phyloP scores from a whole-genome alignment of 2,329 filamentous ascomycete species.

The Podosphaera aphanis region DNA sequence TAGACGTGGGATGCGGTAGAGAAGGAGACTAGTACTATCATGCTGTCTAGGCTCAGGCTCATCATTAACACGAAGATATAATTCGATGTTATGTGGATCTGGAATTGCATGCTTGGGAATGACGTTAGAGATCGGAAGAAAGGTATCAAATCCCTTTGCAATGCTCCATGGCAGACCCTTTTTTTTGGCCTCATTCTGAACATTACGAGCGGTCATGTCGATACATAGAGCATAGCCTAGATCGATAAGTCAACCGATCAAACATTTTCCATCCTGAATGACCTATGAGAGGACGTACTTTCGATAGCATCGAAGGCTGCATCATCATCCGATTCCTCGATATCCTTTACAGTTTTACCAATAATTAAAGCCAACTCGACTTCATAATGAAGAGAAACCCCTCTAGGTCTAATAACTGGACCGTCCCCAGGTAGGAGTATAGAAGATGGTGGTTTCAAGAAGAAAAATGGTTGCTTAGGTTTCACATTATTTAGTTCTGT shows the following conservation, averaged over 20 bases:
- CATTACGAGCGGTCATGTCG: constrained; percentile 91
- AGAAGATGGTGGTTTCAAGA: constrained; percentile 78
- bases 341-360: constrained; percentile 54
- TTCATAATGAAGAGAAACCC: constrained; percentile 79
- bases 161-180: constrained; percentile 93
- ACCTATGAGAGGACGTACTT: constrained; percentile 24
- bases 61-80: constrained; percentile 69
- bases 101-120: constrained; percentile 62
- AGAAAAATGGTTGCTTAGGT: constrained; percentile 96
- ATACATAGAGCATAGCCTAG: constrained; percentile 72
- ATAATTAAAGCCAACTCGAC: constrained; percentile 82
- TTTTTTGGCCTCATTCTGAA: constrained; percentile 90
- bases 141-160: constrained; percentile 94
- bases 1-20: constrained; percentile 72
- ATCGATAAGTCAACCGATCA: constrained; percentile 5
- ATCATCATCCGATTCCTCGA: constrained; percentile 48
- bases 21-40: constrained; percentile 82
- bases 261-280: not conserved
- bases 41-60: constrained; percentile 49
- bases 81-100: constrained; percentile 69
- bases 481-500: constrained; percentile 68
- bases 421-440: constrained; percentile 61
- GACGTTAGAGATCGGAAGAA: constrained; percentile 62
- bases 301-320: constrained; percentile 64
- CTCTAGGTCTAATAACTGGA: constrained; percentile 58